These are phyloP conservation scores for Lyophyllum decastes DNA, from an alignment of 768 basidiomycete species.

Conservation along the genomic window DNA sequence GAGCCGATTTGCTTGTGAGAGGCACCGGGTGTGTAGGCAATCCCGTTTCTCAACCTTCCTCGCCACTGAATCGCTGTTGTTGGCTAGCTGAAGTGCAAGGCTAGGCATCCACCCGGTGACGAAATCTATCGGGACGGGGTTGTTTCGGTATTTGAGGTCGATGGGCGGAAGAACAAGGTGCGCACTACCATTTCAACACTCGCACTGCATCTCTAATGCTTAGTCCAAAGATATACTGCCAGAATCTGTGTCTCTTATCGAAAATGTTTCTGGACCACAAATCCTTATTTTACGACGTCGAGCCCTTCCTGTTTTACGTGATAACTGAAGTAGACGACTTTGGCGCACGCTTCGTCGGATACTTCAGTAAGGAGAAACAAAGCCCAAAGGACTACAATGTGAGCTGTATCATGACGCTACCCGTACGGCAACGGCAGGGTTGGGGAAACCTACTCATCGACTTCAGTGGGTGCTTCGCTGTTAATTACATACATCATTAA, in stretches of 20 bases:
- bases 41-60: not conserved
- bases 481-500: slow-evolving; percentile 15
- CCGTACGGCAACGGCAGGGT: slow-evolving; percentile 90
- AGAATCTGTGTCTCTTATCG: slow-evolving; percentile 94
- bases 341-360: slow-evolving; percentile 94
- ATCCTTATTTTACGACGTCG: slow-evolving; percentile 98
- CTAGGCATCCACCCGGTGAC: slow-evolving; percentile 94
- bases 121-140: slow-evolving; percentile 93
- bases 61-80: not conserved
- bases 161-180: slow-evolving; percentile 96
- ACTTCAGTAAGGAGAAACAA: slow-evolving; percentile 98
- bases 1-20: slow-evolving; percentile 79
- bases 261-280: slow-evolving; percentile 99
- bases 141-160: slow-evolving; percentile 95
- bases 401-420: slow-evolving; percentile 99
- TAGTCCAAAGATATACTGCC: slow-evolving; percentile 85
- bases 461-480: slow-evolving; percentile 72
- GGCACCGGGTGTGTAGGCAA: slow-evolving; percentile 78
- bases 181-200: slow-evolving; percentile 4
- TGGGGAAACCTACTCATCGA: slow-evolving; percentile 98
- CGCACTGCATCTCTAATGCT: slow-evolving; percentile 6
- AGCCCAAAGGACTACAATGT: slow-evolving; percentile 96
- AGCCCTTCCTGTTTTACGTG: slow-evolving; percentile 98
- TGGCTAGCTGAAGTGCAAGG: slow-evolving; percentile 88
- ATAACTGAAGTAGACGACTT: slow-evolving; percentile 89